Evolutionary conservation across 2,329 filamentous ascomycete species (phyloP).

Genomic region (Didymella glomerata): DNA sequence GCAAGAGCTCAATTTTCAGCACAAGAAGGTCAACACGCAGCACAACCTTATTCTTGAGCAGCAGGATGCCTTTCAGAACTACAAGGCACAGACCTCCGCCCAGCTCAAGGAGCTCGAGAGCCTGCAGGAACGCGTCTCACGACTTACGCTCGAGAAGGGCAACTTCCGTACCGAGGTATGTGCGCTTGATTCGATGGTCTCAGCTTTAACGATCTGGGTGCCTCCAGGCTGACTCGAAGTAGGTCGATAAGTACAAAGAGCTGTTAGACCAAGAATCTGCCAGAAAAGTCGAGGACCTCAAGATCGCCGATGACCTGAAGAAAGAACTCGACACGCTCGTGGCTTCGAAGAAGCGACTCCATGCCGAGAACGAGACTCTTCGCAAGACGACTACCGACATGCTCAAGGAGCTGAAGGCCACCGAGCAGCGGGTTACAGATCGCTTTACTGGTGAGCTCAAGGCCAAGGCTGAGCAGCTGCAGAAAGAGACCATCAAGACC

Average conservation of each 20-base stretch:
- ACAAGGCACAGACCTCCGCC: slow-evolving; percentile 28
- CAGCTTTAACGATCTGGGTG: background rate
- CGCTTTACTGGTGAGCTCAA: slow-evolving; percentile 31
- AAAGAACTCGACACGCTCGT: slow-evolving; percentile 28
- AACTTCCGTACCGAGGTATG: slow-evolving; percentile 34
- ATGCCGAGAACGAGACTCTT: slow-evolving; percentile 28
- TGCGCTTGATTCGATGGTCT: background rate
- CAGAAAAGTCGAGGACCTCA: slow-evolving; percentile 18
- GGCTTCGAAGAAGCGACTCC: slow-evolving; percentile 29
- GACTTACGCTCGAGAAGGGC: slow-evolving; percentile 42
- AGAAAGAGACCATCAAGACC: slow-evolving; percentile 33
- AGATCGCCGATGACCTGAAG: slow-evolving; percentile 23
- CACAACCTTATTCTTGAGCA: slow-evolving; percentile 41
- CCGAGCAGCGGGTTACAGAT: slow-evolving; percentile 26
- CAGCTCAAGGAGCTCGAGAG: slow-evolving; percentile 36
- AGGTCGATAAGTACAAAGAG: slow-evolving; percentile 29
- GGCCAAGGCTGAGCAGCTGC: slow-evolving; percentile 26
- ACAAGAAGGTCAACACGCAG: slow-evolving; percentile 43
- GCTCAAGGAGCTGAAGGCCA: slow-evolving; percentile 27
- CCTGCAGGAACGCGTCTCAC: slow-evolving; percentile 37
- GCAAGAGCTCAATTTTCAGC: slow-evolving; percentile 36
- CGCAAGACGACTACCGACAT: slow-evolving; percentile 25
- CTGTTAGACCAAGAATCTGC: slow-evolving; percentile 25
- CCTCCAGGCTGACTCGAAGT: background rate
- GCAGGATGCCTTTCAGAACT: slow-evolving; percentile 37